Evolutionary conservation across 2,329 filamentous ascomycete species (phyloP).

Genomic region (Fusarium luffae): DNA sequence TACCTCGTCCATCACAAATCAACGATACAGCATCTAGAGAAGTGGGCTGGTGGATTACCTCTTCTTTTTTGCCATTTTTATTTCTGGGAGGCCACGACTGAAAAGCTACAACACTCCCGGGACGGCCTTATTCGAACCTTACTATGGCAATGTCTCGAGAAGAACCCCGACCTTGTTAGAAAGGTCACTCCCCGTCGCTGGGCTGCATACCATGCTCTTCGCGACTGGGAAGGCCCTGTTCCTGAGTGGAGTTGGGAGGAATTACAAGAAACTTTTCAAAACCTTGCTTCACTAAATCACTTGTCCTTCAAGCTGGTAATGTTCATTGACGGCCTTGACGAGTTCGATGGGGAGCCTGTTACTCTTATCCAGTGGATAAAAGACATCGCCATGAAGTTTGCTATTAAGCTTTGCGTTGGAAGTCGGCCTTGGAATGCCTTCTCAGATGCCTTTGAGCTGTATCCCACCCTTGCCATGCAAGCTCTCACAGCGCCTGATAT

Average conservation of each 20-base stretch:
- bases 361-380: rapidly evolving
- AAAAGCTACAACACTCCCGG: rapidly evolving
- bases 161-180: neutral
- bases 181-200: rapidly evolving
- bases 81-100: neutral
- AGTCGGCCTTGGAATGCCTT: neutral
- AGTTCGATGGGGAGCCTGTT: rapidly evolving
- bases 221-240: rapidly evolving
- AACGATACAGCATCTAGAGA: rapidly evolving
- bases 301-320: rapidly evolving
- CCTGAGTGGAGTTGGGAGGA: rapidly evolving
- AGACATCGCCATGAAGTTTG: too few relatives aligned
- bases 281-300: rapidly evolving
- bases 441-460: rapidly evolving
- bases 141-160: neutral
- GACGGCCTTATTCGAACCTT: rapidly evolving
- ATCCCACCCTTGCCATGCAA: rapidly evolving
- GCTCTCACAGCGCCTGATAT: rapidly evolving
- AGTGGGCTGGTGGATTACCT: neutral
- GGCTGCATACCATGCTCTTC: neutral
- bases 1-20: rapidly evolving
- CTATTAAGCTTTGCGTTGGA: neutral
- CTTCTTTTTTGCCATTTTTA: neutral
- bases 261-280: rapidly evolving
- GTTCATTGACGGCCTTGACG: neutral